Conservation (phyloP, 2,329 filamentous ascomycete species). For the Pseudocercospora fuligena region DNA sequence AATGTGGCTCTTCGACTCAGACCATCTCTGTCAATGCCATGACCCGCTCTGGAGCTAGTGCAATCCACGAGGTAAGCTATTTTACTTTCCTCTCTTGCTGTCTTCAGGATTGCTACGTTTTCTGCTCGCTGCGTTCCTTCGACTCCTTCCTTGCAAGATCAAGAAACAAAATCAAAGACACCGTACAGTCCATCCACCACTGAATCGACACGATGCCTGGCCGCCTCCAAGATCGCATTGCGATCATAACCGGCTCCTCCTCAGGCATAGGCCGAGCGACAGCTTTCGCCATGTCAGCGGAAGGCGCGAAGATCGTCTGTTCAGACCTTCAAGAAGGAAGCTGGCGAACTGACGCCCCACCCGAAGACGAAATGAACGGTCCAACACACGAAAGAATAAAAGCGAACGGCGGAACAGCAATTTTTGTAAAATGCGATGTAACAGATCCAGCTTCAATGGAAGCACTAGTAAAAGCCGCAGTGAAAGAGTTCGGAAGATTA, state of each 20-base stretch:
- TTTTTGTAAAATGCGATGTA: slow-evolving; percentile 42
- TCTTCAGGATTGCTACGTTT: background rate
- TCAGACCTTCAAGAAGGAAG: slow-evolving; percentile 28
- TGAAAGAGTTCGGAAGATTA: slow-evolving; percentile 40
- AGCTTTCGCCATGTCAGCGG: slow-evolving; percentile 40
- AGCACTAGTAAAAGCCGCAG: slow-evolving; percentile 35
- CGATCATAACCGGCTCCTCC: slow-evolving; percentile 42
- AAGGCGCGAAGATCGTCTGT: slow-evolving; percentile 40
- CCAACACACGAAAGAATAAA: slow-evolving; percentile 29
- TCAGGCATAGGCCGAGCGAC: slow-evolving; percentile 43
- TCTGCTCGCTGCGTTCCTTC: too few species aligned
- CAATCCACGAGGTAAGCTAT: background rate
- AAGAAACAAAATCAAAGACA: background rate
- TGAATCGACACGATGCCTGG: slow-evolving; percentile 23
- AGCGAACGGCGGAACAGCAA: slow-evolving; percentile 25
- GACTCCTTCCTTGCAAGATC: background rate
- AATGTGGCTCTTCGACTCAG: background rate
- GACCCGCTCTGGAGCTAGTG: background rate
- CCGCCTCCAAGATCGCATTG: slow-evolving; percentile 34
- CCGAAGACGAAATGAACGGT: slow-evolving; percentile 26
- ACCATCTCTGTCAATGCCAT: background rate
- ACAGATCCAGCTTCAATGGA: slow-evolving; percentile 39
- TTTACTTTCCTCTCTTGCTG: background rate
- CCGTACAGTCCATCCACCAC: background rate
- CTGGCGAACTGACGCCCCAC: slow-evolving; percentile 25